A percentile compares a stretch with the other conserved stretches of the same genome.
phyloP scores from a whole-genome alignment of 345 rosid genomes.

The Physaria fendleri region DNA sequence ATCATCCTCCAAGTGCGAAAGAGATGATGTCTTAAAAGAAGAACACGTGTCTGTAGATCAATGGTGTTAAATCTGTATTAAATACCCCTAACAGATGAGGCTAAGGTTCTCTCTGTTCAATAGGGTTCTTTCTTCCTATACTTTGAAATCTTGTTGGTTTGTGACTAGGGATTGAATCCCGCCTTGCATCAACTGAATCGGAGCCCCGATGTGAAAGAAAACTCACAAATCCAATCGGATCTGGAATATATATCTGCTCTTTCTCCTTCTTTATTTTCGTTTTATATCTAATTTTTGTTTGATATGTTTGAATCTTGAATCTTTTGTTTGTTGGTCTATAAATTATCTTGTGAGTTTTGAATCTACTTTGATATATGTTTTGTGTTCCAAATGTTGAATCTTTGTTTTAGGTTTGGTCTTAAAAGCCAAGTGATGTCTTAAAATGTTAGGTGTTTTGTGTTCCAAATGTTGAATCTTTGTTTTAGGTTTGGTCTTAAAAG shows the following conservation, averaged over 20 bases:
- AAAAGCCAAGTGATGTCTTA: background rate
- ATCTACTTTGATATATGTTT: background rate
- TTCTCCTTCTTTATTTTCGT: background rate
- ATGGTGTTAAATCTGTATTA: conserved; percentile 14
- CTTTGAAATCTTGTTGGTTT: conserved; percentile 6
- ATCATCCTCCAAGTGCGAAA: background rate
- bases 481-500: background rate
- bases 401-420: background rate
- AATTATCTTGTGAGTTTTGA: background rate
- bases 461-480: background rate
- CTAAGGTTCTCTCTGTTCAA: conserved; percentile 16
- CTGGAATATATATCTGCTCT: background rate
- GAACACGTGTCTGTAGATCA: conserved; percentile 5
- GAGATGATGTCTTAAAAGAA: background rate
- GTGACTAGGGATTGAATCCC: conserved; percentile 54
- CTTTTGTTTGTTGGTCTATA: background rate
- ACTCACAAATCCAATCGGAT: conserved; percentile 1
- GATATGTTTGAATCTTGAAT: background rate
- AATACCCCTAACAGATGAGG: conserved; percentile 23
- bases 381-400: background rate
- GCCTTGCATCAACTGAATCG: conserved; percentile 99
- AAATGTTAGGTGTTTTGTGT: background rate
- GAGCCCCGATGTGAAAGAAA: conserved; percentile 50
- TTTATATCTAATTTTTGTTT: background rate
- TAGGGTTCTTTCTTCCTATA: background rate